A percentile compares a stretch with the other conserved stretches of the same genome.
Evolutionary conservation across 1,284 basidiomycete species (phyloP).

Genomic region (Entoloma clypeatum): DNA sequence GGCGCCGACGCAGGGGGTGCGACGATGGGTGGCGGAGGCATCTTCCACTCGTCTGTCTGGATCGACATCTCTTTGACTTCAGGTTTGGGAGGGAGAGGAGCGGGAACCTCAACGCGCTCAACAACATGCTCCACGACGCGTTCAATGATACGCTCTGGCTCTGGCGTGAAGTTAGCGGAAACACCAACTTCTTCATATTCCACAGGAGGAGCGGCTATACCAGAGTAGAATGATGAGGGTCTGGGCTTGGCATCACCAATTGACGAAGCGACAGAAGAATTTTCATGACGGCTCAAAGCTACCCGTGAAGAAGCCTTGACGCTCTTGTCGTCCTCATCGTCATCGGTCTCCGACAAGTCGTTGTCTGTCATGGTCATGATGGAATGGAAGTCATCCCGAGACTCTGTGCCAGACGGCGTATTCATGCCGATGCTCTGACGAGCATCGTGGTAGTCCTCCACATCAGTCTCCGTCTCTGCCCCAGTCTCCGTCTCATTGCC

Average conservation of each 20-base stretch:
- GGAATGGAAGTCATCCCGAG: slow-evolving; percentile 72
- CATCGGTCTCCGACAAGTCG: slow-evolving; percentile 50
- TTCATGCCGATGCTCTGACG: slow-evolving; percentile 65
- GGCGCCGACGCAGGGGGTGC: slow-evolving; percentile 30
- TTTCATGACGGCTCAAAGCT: slow-evolving; percentile 25
- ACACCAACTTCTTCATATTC: slow-evolving; percentile 37
- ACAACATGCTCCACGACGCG: slow-evolving; percentile 26
- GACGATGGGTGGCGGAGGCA: slow-evolving; percentile 33
- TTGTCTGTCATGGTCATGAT: slow-evolving; percentile 70
- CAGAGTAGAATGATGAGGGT: slow-evolving; percentile 35
- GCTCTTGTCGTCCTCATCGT: slow-evolving; percentile 61
- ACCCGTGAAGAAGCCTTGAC: slow-evolving; percentile 59
- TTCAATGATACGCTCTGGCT: slow-evolving; percentile 31
- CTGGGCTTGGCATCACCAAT: slow-evolving; percentile 19
- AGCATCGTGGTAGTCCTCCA: slow-evolving; percentile 83
- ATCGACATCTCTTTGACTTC: slow-evolving; percentile 69
- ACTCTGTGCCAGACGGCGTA: slow-evolving; percentile 48
- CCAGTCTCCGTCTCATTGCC: slow-evolving; percentile 61
- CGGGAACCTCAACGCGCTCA: slow-evolving; percentile 18
- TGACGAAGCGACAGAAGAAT: slow-evolving; percentile 26
- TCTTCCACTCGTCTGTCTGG: slow-evolving; percentile 73
- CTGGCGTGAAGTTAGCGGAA: slow-evolving; percentile 31
- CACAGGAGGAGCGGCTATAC: slow-evolving; percentile 22
- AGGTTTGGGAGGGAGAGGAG: slow-evolving; percentile 43
- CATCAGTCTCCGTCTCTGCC: slow-evolving; percentile 60